A percentile compares a stretch with the other conserved stretches of the same genome.
Evolutionary conservation across 345 rosid species (phyloP).

Genomic region (Linum tenue): DNA sequence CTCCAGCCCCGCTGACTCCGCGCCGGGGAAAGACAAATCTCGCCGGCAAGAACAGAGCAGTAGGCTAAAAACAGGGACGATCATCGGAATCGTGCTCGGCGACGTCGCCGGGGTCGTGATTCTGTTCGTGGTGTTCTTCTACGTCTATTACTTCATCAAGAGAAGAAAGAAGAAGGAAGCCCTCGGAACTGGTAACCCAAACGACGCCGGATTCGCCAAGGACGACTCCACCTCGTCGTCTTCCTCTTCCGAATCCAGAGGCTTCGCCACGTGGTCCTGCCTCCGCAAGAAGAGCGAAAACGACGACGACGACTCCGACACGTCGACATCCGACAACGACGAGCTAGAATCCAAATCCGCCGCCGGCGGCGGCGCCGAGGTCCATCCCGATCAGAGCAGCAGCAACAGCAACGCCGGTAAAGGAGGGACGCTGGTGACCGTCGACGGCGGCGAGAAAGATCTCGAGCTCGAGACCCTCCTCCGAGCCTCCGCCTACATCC

Average conservation of each 20-base stretch:
- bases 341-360: slow-evolving; percentile 20
- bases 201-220: slow-evolving; percentile 11
- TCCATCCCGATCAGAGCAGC: slow-evolving; percentile 14
- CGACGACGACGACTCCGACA: slow-evolving; percentile 38
- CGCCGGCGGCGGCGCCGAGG: slow-evolving; percentile 13
- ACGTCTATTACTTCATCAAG: slow-evolving; percentile 18
- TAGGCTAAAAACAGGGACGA: slow-evolving; percentile 22
- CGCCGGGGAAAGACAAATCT: not conserved
- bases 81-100: slow-evolving; percentile 29
- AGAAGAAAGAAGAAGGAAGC: slow-evolving; percentile 5
- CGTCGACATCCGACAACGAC: slow-evolving; percentile 31
- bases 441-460: slow-evolving; percentile 49
- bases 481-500: slow-evolving; percentile 63
- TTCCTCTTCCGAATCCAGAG: slow-evolving; percentile 63
- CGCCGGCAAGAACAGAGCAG: slow-evolving; percentile 7
- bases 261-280: slow-evolving; percentile 70
- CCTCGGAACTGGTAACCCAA: not conserved
- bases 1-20: slow-evolving; percentile 17
- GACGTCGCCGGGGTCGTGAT: slow-evolving; percentile 29
- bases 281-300: slow-evolving; percentile 46
- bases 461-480: slow-evolving; percentile 75
- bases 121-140: slow-evolving; percentile 25
- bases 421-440: slow-evolving; percentile 58
- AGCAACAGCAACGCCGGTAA: slow-evolving; percentile 34
- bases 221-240: slow-evolving; percentile 46